A percentile compares a stretch with the other conserved stretches of the same genome.
These are phyloP conservation scores for Hypholoma fasciculare DNA, from an alignment of 768 basidiomycete species.

Conservation along the genomic window DNA sequence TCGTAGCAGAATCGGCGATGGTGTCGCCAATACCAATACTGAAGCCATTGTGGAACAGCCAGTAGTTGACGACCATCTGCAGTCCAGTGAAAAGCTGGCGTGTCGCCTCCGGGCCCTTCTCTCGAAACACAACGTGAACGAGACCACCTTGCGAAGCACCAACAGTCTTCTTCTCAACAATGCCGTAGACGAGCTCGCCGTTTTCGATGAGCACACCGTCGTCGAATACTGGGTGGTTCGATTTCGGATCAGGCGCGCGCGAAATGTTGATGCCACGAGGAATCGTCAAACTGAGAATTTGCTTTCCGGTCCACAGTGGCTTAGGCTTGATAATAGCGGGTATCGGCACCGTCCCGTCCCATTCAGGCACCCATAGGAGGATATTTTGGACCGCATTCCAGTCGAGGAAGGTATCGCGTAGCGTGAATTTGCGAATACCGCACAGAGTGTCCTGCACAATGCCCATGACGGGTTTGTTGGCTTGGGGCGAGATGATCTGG, in stretches of 20 bases:
- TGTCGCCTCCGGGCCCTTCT: constrained; percentile 93
- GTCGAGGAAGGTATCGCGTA: constrained; percentile 94
- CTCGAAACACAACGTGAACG: constrained; percentile 95
- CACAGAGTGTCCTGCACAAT: constrained; percentile 99
- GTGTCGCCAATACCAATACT: constrained; percentile 99
- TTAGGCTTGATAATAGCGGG: constrained; percentile 97
- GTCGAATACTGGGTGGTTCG: constrained; percentile 81
- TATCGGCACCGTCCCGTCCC: constrained; percentile 92
- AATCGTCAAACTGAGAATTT: constrained; percentile 88
- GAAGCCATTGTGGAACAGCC: constrained; percentile 99
- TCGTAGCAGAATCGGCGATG: constrained; percentile 87
- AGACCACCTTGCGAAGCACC: constrained; percentile 94
- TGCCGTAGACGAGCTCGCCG: constrained; percentile 92
- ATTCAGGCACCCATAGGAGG: constrained; percentile 95
- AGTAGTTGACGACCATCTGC: constrained; percentile 96
- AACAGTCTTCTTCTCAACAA: constrained; percentile 99
- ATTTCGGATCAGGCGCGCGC: constrained; percentile 77
- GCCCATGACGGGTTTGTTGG: constrained; percentile 99
- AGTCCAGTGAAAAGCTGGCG: constrained; percentile 89
- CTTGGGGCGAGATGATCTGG: constrained; percentile 98
- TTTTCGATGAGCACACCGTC: constrained; percentile 97
- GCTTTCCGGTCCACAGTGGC: constrained; percentile 97
- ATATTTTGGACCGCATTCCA: constrained; percentile 98
- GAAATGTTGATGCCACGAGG: constrained; percentile 95
- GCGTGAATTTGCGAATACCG: constrained; percentile 95